Base-by-base conservation (phyloP, 306 rosid species). In the Acacia crassicarpa region DNA sequence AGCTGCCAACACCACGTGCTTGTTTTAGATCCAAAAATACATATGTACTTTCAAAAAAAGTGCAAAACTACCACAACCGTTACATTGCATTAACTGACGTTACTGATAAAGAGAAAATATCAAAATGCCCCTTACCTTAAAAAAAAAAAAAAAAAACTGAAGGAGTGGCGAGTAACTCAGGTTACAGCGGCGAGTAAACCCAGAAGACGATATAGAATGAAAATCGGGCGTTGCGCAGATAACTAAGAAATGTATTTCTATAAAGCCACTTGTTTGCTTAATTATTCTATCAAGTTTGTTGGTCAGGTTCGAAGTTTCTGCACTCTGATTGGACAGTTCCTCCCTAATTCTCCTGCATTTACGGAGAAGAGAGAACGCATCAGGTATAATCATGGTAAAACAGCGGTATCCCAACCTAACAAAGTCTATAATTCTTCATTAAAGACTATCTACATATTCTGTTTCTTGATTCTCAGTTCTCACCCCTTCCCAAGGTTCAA, bases 401-500 rank as follows among this genome's bases (percentile, higher is more conserved):
- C 53, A 16, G 32, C 44, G 68, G 13, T 49, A 59, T 61, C 44
- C 22, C 45, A 76, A 40, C 38, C 49, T 44, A 86, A 80, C 33
- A 56, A 71, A 78, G 35, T 82, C 72, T 38, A 11, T 27, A 61
- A 44, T 80, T 70, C 51, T 44, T 62, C 69, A 58, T 14, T 56
- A 49, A 35, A 35, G 70, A 63, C 17, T 68, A 44, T 35, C 32
- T 8, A 53, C 67, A 80, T 41, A 14, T 56, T 65, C 62, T 23
- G 49, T 38, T 78, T 63, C 78, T 45, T 16, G 48, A 58, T 25
- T 67, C 89, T 83, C 87, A 95, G 61, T 25, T 62, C 89, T 83
- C 87, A 95, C 99, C 98, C 99, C 70, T 91, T 92, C 80, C 93
- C 99, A 51, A 95, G 99, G 90, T 93, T 95, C 89, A 95, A 90